Conservation (phyloP, 331 rosid species). For the Saraca asoca region DNA sequence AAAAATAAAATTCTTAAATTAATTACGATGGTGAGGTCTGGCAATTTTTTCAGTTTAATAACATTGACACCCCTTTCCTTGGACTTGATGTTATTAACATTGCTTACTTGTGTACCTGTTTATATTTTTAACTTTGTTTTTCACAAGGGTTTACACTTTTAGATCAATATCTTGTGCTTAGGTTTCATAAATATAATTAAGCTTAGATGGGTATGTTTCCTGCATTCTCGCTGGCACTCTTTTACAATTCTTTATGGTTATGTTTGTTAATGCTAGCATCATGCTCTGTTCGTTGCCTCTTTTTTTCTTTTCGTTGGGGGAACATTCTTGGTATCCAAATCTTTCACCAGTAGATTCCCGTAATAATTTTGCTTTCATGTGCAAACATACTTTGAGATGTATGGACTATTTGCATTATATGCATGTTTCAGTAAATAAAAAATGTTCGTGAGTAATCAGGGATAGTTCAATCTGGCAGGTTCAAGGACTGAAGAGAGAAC, state of each 20-base stretch:
- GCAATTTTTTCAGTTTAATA: too few relatives aligned
- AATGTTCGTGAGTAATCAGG: conserved; percentile 30
- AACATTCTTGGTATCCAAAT: conserved; percentile 9
- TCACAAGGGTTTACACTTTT: too few relatives aligned
- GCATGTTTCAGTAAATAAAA: conserved; percentile 26
- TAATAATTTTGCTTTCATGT: conserved; percentile 14
- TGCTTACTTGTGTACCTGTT: not conserved
- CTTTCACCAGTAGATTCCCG: conserved; percentile 24
- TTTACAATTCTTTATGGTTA: conserved; percentile 5
- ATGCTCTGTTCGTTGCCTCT: conserved; percentile 3
- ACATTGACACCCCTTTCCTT: too few relatives aligned
- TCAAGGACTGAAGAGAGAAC: conserved; percentile 87
- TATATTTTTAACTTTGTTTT: not conserved
- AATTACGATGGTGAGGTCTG: too few relatives aligned
- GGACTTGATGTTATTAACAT: not conserved
- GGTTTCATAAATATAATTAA: too few relatives aligned
- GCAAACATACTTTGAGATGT: conserved; percentile 29
- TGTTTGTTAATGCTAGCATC: conserved; percentile 3
- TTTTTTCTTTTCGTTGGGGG: conserved; percentile 2
- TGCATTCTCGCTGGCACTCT: too few relatives aligned
- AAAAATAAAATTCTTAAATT: too few relatives aligned
- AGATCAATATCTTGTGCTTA: too few relatives aligned
- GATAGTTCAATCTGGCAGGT: conserved; percentile 59
- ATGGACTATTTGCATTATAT: conserved; percentile 5
- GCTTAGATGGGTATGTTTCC: too few relatives aligned